A percentile compares a stretch with the other conserved stretches of the same genome.
Evolutionary conservation across 331 rosid genomes (phyloP).

Genomic region (Pyracantha coccinea): DNA sequence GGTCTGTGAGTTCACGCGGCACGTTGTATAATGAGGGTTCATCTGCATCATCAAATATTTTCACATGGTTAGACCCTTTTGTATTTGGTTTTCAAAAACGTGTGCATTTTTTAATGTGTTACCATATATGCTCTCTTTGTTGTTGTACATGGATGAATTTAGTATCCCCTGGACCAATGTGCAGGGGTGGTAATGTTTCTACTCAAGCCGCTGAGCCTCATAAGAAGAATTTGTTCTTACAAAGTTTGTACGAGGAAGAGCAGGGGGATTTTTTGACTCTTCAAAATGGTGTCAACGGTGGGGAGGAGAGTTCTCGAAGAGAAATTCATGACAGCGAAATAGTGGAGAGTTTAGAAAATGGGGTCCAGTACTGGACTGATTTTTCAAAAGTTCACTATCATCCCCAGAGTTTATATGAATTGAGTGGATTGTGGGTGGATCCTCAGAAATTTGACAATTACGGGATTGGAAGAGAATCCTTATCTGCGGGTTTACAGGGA

Average conservation of each 20-base stretch:
- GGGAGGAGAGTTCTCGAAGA: conserved; percentile 12
- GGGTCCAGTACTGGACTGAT: conserved; percentile 77
- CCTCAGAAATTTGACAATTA: conserved; percentile 59
- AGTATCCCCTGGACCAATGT: conserved; percentile 16
- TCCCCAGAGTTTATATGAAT: conserved; percentile 69
- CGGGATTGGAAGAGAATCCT: conserved; percentile 72
- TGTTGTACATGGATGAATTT: conserved; percentile 9
- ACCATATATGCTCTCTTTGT: background rate
- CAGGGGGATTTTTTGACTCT: conserved; percentile 19
- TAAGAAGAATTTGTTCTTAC: conserved; percentile 66
- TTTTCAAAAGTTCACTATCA: conserved; percentile 90
- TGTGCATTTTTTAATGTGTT: background rate
- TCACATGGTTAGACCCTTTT: conserved; percentile 60
- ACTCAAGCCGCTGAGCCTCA: conserved; percentile 46
- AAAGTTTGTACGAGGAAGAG: conserved; percentile 62
- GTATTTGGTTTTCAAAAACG: background rate
- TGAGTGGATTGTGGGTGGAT: conserved; percentile 60
- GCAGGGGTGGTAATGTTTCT: conserved; percentile 80
- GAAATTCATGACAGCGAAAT: conserved; percentile 53
- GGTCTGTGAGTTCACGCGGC: conserved; percentile 75
- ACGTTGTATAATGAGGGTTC: conserved; percentile 49
- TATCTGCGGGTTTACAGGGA: conserved; percentile 52
- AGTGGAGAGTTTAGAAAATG: conserved; percentile 56
- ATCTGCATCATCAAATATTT: conserved; percentile 33
- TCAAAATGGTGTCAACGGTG: conserved; percentile 19